phyloP scores from a whole-genome alignment of 129 eudicot genomes.

The Kitagawia praeruptora region DNA sequence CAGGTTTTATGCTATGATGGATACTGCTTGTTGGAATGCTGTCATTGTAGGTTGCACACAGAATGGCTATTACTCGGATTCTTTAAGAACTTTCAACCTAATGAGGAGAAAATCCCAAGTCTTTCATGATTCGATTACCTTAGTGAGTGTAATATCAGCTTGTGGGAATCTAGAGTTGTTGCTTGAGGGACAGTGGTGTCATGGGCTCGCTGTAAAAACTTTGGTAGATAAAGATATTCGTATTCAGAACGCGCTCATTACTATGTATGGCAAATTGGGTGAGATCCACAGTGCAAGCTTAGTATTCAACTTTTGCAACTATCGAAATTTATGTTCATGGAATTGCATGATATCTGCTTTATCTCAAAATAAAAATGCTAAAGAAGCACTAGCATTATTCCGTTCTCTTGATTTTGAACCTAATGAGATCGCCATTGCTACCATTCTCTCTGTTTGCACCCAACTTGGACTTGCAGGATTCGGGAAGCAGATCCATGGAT shows the following conservation, averaged over 20 bases:
- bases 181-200: slow-evolving; percentile 36
- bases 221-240: slow-evolving; percentile 25
- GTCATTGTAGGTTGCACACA: slow-evolving; percentile 52
- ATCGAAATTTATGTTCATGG: slow-evolving; percentile 62
- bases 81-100: slow-evolving; percentile 35
- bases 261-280: slow-evolving; percentile 56
- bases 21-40: slow-evolving; percentile 55
- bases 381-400: slow-evolving; percentile 41
- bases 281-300: slow-evolving; percentile 34
- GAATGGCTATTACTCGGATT: slow-evolving; percentile 39
- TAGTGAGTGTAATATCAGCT: slow-evolving; percentile 41
- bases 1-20: slow-evolving; percentile 22
- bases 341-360: slow-evolving; percentile 56
- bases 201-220: slow-evolving; percentile 49
- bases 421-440: slow-evolving; percentile 47
- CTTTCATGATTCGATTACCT: slow-evolving; percentile 39
- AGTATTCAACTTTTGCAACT: slow-evolving; percentile 31
- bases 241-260: slow-evolving; percentile 47
- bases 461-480: slow-evolving; percentile 42
- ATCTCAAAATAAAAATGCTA: slow-evolving; percentile 45
- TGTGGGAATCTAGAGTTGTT: slow-evolving; percentile 46
- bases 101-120: slow-evolving; percentile 39
- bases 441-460: slow-evolving; percentile 48
- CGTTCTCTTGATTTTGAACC: slow-evolving; percentile 50
- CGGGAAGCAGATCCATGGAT: slow-evolving; percentile 62